Conservation (phyloP, 2,329 filamentous ascomycete genomes). For the Diaporthe batatas region DNA sequence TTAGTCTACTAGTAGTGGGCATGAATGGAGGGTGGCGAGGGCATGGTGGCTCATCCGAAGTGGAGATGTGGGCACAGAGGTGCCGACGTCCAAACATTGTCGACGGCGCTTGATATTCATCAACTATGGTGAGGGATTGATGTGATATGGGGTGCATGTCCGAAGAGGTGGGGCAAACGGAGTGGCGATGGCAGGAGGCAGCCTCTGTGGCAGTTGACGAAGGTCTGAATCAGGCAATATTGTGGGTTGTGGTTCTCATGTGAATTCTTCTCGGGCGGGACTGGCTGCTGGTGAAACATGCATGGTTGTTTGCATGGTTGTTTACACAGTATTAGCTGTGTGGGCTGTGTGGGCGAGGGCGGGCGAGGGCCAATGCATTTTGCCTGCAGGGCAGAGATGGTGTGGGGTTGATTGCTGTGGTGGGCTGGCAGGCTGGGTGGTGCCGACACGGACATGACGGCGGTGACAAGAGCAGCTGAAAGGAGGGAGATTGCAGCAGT, state of each 20-base stretch:
- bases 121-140: conserved; percentile 1
- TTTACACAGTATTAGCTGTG: not conserved
- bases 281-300: conserved; percentile 31
- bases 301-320: too few relatives aligned
- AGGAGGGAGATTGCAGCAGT: conserved; percentile 27
- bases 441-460: not conserved
- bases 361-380: conserved; percentile 27
- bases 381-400: not conserved
- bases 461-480: conserved; percentile 13
- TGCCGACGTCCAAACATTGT: not conserved
- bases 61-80: conserved; percentile 8
- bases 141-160: conserved; percentile 6
- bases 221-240: conserved; percentile 8
- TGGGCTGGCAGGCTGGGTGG: not conserved
- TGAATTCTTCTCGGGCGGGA: not conserved
- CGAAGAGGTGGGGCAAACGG: conserved; percentile 12
- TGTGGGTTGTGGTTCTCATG: not conserved
- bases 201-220: conserved; percentile 16
- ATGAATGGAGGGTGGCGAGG: not conserved
- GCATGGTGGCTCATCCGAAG: conserved; percentile 24
- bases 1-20: conserved; percentile 5
- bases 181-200: conserved; percentile 28
- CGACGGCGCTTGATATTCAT: conserved; percentile 19
- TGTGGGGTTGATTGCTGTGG: too few relatives aligned
- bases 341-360: conserved; percentile 10